phyloP scores from a whole-genome alignment of 176 grass and related monocot genomes.

The Otatea glauca region DNA sequence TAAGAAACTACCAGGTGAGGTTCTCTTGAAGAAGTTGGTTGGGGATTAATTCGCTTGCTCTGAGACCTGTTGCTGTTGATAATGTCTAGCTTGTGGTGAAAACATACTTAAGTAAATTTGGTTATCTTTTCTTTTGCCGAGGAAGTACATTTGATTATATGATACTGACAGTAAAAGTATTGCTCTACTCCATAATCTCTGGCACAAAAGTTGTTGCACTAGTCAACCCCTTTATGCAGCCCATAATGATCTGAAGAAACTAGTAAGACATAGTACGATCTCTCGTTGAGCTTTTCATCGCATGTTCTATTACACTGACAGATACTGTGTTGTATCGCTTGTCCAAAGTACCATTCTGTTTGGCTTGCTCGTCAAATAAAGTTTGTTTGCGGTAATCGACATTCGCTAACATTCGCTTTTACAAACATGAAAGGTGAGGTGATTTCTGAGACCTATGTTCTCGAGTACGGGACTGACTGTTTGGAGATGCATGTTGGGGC shows the following conservation, averaged over 20 bases:
- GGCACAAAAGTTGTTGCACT: not conserved
- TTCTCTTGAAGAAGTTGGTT: not conserved
- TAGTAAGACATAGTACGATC: not conserved
- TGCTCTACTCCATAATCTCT: slow-evolving; percentile 17
- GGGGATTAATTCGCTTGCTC: not conserved
- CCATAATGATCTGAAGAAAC: slow-evolving; percentile 30
- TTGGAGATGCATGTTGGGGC: slow-evolving; percentile 94
- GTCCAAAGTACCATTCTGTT: not conserved
- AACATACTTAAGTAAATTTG: not conserved
- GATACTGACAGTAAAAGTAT: not conserved
- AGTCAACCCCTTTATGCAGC: slow-evolving; percentile 13
- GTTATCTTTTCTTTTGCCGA: not conserved
- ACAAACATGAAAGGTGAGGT: slow-evolving; percentile 65
- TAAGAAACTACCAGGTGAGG: slow-evolving; percentile 81
- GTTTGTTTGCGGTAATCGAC: not conserved
- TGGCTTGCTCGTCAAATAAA: not conserved
- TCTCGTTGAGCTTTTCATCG: not conserved
- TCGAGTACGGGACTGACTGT: slow-evolving; percentile 90
- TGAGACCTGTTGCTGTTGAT: not conserved
- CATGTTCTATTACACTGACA: slow-evolving; percentile 7
- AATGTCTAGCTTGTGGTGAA: not conserved
- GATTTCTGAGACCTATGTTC: slow-evolving; percentile 79
- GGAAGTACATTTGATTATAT: slow-evolving; percentile 12
- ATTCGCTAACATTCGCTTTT: slow-evolving; percentile 27
- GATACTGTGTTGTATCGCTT: not conserved